Conservation (phyloP, 2,329 filamentous ascomycete genomes). For the Colletotrichum orbiculare region DNA sequence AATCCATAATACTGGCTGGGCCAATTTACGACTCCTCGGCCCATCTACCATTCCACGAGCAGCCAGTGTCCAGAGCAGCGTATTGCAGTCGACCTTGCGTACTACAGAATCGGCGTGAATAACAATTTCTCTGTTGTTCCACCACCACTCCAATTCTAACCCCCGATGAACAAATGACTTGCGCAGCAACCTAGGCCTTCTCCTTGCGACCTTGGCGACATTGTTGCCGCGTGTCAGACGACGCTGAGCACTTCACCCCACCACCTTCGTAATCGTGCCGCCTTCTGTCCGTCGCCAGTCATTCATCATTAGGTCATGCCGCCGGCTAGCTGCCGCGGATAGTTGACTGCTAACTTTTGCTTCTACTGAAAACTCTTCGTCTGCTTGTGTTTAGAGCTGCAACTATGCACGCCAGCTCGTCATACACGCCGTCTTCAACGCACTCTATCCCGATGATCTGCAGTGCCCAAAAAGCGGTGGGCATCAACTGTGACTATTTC, state of each 20-base stretch:
- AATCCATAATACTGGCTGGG: neutral
- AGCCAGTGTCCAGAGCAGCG: neutral
- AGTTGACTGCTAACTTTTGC: constrained; percentile 13
- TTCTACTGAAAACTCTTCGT: constrained; percentile 24
- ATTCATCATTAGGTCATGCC: constrained; percentile 27
- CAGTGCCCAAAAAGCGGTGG: constrained; percentile 33
- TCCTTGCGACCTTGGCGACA: constrained; percentile 15
- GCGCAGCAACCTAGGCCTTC: constrained; percentile 24
- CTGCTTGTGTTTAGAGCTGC: constrained; percentile 25
- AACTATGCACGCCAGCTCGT: constrained; percentile 31
- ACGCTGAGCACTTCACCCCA: constrained; percentile 16
- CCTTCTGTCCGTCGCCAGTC: constrained; percentile 17
- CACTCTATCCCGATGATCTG: constrained; percentile 24
- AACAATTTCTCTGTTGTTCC: constrained; percentile 5
- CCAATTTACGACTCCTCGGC: neutral
- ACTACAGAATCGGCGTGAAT: neutral
- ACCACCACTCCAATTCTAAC: neutral
- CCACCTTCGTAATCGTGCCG: constrained; percentile 5
- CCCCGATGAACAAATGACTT: constrained; percentile 16
- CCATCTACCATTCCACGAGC: neutral
- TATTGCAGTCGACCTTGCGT: neutral
- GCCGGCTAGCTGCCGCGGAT: constrained; percentile 28
- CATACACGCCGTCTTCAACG: constrained; percentile 22
- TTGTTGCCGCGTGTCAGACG: constrained; percentile 26
- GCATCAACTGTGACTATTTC: constrained; percentile 17